These are phyloP conservation scores for Aspergillus haitiensis DNA, from an alignment of 495 filamentous ascomycete genomes.

Conservation along the genomic window DNA sequence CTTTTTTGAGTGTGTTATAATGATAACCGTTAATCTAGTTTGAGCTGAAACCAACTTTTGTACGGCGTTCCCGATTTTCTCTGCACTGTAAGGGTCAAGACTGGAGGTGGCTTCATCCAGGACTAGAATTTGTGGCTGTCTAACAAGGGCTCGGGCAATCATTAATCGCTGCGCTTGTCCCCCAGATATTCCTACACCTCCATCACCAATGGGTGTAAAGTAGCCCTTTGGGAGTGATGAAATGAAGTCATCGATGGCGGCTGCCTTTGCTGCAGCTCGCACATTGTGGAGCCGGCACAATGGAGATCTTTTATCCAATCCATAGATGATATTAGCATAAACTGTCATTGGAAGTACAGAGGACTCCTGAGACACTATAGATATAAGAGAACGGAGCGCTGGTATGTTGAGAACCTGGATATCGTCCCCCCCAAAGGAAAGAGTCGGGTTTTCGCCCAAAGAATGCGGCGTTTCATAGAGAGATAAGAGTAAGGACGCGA, in stretches of 20 bases:
- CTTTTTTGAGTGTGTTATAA: slow-evolving; percentile 75
- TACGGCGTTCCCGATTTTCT: slow-evolving; percentile 65
- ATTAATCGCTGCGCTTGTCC: slow-evolving; percentile 82
- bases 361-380: slow-evolving; percentile 75
- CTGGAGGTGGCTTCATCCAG: slow-evolving; percentile 87
- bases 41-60: slow-evolving; percentile 37
- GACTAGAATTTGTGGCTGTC: slow-evolving; percentile 68
- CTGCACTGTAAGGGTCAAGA: slow-evolving; percentile 71
- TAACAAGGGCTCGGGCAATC: slow-evolving; percentile 77
- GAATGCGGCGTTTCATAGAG: slow-evolving; percentile 54
- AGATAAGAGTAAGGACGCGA: slow-evolving; percentile 70
- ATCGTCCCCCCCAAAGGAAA: slow-evolving; percentile 59
- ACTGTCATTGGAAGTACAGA: slow-evolving; percentile 75
- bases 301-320: slow-evolving; percentile 48
- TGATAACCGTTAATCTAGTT: slow-evolving; percentile 53
- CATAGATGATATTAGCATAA: slow-evolving; percentile 79
- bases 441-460: slow-evolving; percentile 21
- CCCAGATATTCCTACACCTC: slow-evolving; percentile 71
- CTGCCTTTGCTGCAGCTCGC: slow-evolving; percentile 60
- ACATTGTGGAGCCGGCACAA: slow-evolving; percentile 44
- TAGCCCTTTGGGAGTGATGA: slow-evolving; percentile 71
- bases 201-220: slow-evolving; percentile 72
- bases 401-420: slow-evolving; percentile 58
- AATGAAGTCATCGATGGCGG: slow-evolving; percentile 81
- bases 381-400: slow-evolving; percentile 66